Evolutionary conservation across 1,284 basidiomycete genomes (phyloP), one percentile per base, ranked within the genome.

Genomic region (Puccinia polysora): DNA sequence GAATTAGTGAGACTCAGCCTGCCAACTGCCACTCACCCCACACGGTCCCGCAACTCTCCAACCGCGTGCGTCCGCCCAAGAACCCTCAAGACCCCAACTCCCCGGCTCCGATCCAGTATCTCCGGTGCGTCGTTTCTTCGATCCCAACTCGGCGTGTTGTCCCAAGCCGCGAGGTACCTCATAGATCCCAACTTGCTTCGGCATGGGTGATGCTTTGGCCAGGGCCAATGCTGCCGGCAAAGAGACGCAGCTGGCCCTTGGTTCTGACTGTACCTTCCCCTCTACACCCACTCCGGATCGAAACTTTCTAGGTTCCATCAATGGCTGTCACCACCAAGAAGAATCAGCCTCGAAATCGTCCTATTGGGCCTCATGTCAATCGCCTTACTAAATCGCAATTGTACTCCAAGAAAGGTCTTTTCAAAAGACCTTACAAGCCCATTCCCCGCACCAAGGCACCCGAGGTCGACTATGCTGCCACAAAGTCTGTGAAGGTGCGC

Each of bases 331-430:
- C 64, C 36, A 52, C 63, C 28, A 65, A 65, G 50, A 65, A 55
- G 25, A 43, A 6, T 25, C 5, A n/a, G 6, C 25, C 91, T 83
- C 90, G 92, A 84, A 90, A 86, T 83, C 88, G 89, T 84, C 86
- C 89, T 84, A 83, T 93, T 82, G 87, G 86, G 80, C 86, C 89
- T 78, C 85, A 89, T 82, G 84, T 95, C 81, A 89, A 90, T 77
- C 89, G 90, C 80, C 84, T 89, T 80, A 90, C 89, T 75, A 86
- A 87, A 79, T 90, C 89, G 72, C 86, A 88, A 81, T 86, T 90
- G 77, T 87, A 84, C 82, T 85, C 87, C 78, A 88, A 88, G 81
- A 90, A 92, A 81, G 87, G 88, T 76, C 81, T 82, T 74, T 83
- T 81, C 83, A 84, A 85, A 82, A 53, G 81, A 81, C 80, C 73